Base-by-base conservation (phyloP, 2,329 filamentous ascomycete species). In the Blastomyces emzantsi region DNA sequence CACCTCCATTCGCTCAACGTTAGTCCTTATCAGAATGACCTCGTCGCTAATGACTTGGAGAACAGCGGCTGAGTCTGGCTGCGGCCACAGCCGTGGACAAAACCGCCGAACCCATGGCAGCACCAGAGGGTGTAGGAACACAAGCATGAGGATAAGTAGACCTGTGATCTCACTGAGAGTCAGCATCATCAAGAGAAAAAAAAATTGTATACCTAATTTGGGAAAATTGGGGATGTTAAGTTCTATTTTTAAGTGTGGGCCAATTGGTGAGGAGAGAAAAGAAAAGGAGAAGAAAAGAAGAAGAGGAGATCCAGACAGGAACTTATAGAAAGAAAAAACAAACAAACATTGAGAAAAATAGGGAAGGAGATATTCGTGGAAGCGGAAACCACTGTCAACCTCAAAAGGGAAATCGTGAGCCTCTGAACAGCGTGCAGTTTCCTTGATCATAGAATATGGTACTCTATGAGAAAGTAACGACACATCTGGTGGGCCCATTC, bases 191-290 rank as follows among this genome's bases (percentile, higher is more conserved):
- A 13, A 33, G n/a, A 3, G 1, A 3, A 49, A 22, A 49, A 49
- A 49, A 49, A n/a, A n/a, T n/a, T n/a, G n/a, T n/a, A n/a, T n/a
- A n/a, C n/a, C n/a, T n/a, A n/a, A n/a, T n/a, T n/a, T 19, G 51
- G 51, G 51, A 54, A 33, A 54, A 11, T 54, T 30, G 22, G 51
- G 25, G 25, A 54, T 5, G 22, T 28, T 33, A 54, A 9, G 51
- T 28, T 28, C 25, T 33, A 30, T 54, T 54, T 30, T 52, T 52
- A 60, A 22, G 2, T 2, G 3, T n/a, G 41, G 2, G 19, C 57
- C 45, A 30, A 60, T 36, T 43, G 45, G 45, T 28, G 57, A 60
- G 57, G 41, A 39, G 43, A 59, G 47, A 49, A 63, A 54, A 41
- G 60, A 22, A 51, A 62, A 41, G 36, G 15, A 36, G 28, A 54